phyloP scores from a whole-genome alignment of 2,329 filamentous ascomycete genomes.

The Harringtonia lauricola region DNA sequence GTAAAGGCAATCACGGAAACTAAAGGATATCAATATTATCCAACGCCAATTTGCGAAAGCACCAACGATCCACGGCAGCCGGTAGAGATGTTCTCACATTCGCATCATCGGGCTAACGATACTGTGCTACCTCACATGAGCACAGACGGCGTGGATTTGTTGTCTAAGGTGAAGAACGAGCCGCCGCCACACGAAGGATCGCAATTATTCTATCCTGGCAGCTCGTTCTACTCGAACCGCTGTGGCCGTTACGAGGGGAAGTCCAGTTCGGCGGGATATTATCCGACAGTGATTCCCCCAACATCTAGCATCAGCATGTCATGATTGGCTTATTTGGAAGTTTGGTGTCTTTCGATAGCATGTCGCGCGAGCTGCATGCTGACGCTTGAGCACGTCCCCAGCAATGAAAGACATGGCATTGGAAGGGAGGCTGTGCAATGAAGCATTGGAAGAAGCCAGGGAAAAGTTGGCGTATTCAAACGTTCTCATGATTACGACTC shows the following conservation, averaged over 20 bases:
- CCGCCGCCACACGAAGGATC: slow-evolving; percentile 18
- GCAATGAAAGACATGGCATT: too few species aligned
- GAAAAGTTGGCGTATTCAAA: too few species aligned
- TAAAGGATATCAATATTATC: slow-evolving; percentile 46
- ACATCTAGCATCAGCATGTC: slow-evolving; percentile 35
- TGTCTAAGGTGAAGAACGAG: slow-evolving; percentile 38
- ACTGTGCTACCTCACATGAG: slow-evolving; percentile 19
- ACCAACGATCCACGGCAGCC: slow-evolving; percentile 29
- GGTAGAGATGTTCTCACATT: slow-evolving; percentile 37
- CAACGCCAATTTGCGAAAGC: slow-evolving; percentile 36
- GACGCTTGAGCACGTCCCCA: too few species aligned
- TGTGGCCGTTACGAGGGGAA: slow-evolving; percentile 45
- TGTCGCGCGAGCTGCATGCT: too few species aligned
- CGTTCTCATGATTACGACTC: too few species aligned
- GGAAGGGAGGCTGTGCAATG: too few species aligned
- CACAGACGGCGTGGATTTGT: slow-evolving; percentile 1
- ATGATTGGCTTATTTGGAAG: slow-evolving; percentile 4
- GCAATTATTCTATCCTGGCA: slow-evolving; percentile 33
- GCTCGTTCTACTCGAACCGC: slow-evolving; percentile 26
- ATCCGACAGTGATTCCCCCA: slow-evolving; percentile 36
- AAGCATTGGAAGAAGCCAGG: too few species aligned
- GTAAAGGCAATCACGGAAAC: slow-evolving; percentile 35
- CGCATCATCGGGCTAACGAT: slow-evolving; percentile 22
- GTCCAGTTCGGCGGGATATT: slow-evolving; percentile 38
- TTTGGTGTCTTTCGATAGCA: not conserved